Evolutionary conservation across 306 rosid genomes (phyloP).

Genomic region (Lagenaria siceraria): DNA sequence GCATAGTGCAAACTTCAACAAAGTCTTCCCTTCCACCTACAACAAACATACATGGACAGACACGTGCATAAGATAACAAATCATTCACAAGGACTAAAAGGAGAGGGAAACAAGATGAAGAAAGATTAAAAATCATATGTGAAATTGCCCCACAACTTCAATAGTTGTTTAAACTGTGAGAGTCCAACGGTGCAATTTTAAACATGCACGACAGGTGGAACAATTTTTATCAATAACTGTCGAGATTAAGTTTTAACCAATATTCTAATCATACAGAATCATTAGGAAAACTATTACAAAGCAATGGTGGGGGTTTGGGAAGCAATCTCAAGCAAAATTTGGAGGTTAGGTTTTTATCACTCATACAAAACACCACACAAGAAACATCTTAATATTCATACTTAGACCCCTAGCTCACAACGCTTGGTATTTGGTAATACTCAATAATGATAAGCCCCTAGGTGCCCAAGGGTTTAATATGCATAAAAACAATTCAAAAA

Average conservation of each 20-base stretch:
- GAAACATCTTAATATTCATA: not conserved
- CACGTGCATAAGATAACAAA: not conserved
- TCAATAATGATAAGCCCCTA: not conserved
- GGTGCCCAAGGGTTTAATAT: not conserved
- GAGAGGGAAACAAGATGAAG: not conserved
- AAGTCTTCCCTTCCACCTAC: slow-evolving; percentile 72
- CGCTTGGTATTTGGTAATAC: not conserved
- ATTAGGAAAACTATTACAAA: not conserved
- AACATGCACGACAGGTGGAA: not conserved
- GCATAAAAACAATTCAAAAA: not conserved
- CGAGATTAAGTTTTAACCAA: not conserved
- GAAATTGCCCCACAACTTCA: not conserved
- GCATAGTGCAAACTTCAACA: slow-evolving; percentile 69
- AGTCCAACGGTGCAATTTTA: not conserved
- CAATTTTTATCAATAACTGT: not conserved
- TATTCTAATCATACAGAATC: not conserved
- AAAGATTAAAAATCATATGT: not conserved
- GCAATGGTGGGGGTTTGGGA: too few species aligned
- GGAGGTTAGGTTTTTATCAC: slow-evolving; percentile 2
- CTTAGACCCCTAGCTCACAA: not conserved
- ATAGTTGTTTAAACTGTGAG: not conserved
- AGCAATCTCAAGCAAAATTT: not conserved
- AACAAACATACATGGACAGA: slow-evolving; percentile 2
- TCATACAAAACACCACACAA: not conserved
- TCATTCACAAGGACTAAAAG: not conserved